phyloP scores from a whole-genome alignment of 2,329 filamentous ascomycete genomes.

The Bipolaris zeicola region DNA sequence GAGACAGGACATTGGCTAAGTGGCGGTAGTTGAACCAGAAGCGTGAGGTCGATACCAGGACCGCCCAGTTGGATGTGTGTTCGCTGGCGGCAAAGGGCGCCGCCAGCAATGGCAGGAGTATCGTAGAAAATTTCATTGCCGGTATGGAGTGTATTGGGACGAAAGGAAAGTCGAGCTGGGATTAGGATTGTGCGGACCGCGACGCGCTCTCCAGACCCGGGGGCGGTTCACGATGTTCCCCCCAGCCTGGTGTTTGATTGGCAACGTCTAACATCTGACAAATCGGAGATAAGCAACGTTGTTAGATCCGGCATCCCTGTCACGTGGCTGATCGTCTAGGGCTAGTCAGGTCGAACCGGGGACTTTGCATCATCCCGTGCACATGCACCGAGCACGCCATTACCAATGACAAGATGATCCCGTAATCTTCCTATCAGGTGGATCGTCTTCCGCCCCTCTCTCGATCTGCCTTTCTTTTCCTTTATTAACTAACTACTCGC shows the following conservation, averaged over 20 bases:
- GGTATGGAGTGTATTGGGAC: neutral
- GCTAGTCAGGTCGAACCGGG: conserved; percentile 11
- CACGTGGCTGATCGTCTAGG: conserved; percentile 19
- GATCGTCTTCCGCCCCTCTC: neutral
- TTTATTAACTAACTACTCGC: neutral
- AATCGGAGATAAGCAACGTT: conserved; percentile 39
- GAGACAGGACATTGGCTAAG: conserved; percentile 93
- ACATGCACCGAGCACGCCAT: conserved; percentile 30
- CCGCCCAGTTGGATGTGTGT: conserved; percentile 98
- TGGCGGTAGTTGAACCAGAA: conserved; percentile 99
- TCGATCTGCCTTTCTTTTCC: neutral
- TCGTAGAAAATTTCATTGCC: conserved; percentile 34
- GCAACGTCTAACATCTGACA: conserved; percentile 30
- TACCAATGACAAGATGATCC: conserved; percentile 6
- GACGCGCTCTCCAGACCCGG: conserved; percentile 9
- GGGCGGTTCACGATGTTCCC: conserved; percentile 18
- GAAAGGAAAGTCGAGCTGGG: neutral
- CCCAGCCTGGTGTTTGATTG: conserved; percentile 21
- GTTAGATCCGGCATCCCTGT: conserved; percentile 12
- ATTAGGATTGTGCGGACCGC: conserved; percentile 1
- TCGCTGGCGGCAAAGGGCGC: conserved; percentile 62
- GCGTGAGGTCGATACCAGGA: conserved; percentile 95
- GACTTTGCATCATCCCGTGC: conserved; percentile 28
- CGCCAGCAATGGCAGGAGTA: conserved; percentile 37
- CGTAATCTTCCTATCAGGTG: conserved; percentile 14